A percentile compares a stretch with the other conserved stretches of the same genome.
Conservation (phyloP, 2,329 filamentous ascomycete species). For the Colletotrichum karsti region DNA sequence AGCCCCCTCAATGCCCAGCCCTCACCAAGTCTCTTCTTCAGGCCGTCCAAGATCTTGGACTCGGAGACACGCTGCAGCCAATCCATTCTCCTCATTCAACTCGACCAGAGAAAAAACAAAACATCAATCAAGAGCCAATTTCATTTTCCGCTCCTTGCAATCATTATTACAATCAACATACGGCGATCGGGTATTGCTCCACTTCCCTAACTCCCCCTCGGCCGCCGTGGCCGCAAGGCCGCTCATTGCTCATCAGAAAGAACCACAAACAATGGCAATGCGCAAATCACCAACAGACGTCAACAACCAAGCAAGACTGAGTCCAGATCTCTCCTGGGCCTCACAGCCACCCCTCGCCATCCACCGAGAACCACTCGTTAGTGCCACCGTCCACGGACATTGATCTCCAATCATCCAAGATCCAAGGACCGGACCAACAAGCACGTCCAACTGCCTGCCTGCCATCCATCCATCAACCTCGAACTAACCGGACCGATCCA, state of each 20-base stretch:
- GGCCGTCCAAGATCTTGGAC: conserved; percentile 10
- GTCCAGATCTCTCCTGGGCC: background rate
- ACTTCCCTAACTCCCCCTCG: background rate
- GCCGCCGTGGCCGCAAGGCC: no score
- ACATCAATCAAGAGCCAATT: background rate
- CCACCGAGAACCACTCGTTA: background rate
- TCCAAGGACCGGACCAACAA: no score
- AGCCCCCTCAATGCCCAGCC: conserved; percentile 9
- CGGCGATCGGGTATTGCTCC: background rate
- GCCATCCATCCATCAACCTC: background rate
- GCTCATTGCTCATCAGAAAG: conserved; percentile 12
- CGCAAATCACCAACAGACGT: background rate
- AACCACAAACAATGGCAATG: conserved; percentile 15
- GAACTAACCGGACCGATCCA: background rate
- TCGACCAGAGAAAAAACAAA: background rate
- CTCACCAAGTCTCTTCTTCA: conserved; percentile 8
- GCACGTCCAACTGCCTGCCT: background rate
- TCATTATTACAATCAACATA: conserved; percentile 15
- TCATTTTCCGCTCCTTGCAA: background rate
- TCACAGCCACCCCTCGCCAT: conserved; percentile 8
- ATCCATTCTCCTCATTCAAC: background rate
- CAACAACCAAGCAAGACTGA: background rate
- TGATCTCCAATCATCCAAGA: conserved; percentile 8
- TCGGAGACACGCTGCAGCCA: background rate
- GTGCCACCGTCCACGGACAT: background rate